Percentiles rank a stretch among this genome's conserved stretches.
These are phyloP conservation scores for Trichomonas vaginalis DNA, from an alignment of 208 protist species.

Conservation along the genomic window DNA sequence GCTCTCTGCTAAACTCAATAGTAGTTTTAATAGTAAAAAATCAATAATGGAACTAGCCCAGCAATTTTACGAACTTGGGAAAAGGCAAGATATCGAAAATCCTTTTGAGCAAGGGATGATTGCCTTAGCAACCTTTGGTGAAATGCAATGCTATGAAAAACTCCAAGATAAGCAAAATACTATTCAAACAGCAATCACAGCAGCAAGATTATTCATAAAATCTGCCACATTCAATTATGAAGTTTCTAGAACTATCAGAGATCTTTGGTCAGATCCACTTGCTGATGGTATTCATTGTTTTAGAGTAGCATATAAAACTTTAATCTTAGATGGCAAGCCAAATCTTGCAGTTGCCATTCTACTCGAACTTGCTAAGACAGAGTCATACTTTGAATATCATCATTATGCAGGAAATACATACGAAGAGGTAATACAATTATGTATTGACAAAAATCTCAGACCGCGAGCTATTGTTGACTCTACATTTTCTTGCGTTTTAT, in stretches of 20 bases:
- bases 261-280: not conserved
- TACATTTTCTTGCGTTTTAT: not conserved
- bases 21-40: not conserved
- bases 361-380: not conserved
- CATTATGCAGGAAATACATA: conserved; percentile 1
- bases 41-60: not conserved
- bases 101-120: not conserved
- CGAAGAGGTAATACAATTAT: not conserved
- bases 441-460: not conserved
- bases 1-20: not conserved
- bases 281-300: not conserved
- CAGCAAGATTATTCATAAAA: not conserved
- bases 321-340: not conserved
- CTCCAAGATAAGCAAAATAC: not conserved
- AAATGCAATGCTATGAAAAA: conserved; percentile 6
- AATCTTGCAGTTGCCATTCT: not conserved
- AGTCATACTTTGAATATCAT: not conserved
- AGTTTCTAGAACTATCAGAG: not conserved
- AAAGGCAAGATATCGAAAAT: not conserved
- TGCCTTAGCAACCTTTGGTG: not conserved
- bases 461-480: not conserved
- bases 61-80: not conserved
- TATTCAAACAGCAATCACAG: not conserved
- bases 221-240: not conserved
- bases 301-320: not conserved